Evolutionary conservation across 225 moss, liverwort and hornwort species (phyloP).

Genomic region (Asterella californica): DNA sequence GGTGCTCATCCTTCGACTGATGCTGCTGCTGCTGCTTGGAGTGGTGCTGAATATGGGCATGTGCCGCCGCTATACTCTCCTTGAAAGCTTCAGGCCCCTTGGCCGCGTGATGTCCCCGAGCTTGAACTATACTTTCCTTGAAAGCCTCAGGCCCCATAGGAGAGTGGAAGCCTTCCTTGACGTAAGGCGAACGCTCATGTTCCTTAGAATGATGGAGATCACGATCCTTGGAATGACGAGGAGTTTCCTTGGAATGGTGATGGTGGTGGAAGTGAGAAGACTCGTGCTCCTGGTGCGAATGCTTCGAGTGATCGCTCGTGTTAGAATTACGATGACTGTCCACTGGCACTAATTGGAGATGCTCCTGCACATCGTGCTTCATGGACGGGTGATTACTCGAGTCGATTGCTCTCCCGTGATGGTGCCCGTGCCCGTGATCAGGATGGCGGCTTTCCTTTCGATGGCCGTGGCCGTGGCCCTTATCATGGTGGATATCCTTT

Average conservation of each 20-base stretch:
- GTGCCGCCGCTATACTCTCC: conserved; percentile 1
- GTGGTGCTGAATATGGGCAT: conserved; percentile 2
- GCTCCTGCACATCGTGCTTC: conserved; percentile 14
- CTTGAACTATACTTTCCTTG: conserved; percentile 9
- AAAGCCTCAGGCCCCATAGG: conserved; percentile 2
- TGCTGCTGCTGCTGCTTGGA: conserved; percentile 17
- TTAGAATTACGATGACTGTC: neutral
- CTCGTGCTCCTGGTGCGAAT: conserved; percentile 12
- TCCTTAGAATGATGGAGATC: conserved; percentile 17
- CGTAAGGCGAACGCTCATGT: neutral
- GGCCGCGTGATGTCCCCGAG: conserved; percentile 6
- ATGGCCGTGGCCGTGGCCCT: neutral
- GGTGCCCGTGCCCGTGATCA: neutral
- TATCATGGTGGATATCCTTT: neutral
- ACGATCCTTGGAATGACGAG: conserved; percentile 5
- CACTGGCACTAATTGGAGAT: neutral
- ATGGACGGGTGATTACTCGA: conserved; percentile 4
- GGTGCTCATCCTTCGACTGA: neutral
- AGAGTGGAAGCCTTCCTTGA: neutral
- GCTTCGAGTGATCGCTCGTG: neutral
- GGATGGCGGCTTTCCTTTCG: neutral
- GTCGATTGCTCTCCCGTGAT: neutral
- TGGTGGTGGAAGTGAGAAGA: conserved; percentile 10
- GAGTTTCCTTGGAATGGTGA: conserved; percentile 22
- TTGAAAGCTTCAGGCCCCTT: conserved; percentile 8